A percentile compares a stretch with the other conserved stretches of the same genome.
Conservation (phyloP, 2,329 filamentous ascomycete species). For the Fusarium coffeatum region DNA sequence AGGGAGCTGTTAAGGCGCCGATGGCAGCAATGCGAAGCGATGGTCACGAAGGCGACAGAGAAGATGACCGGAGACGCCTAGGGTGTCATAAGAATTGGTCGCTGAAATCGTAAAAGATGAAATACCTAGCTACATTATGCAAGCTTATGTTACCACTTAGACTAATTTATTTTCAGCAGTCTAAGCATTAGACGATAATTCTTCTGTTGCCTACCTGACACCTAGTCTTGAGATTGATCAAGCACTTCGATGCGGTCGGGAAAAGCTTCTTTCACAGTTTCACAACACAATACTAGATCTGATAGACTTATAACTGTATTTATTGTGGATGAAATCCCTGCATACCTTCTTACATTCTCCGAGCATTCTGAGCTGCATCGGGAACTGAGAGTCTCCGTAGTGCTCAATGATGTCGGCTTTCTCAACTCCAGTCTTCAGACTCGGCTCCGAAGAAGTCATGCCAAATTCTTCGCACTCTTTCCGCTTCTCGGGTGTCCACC, state of each 20-base stretch:
- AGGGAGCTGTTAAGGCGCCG: constrained; percentile 53
- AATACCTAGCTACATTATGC: neutral
- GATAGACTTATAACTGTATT: neutral
- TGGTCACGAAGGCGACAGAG: constrained; percentile 53
- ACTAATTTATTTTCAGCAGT: neutral
- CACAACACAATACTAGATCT: neutral
- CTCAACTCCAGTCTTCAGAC: constrained; percentile 32
- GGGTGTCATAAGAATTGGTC: neutral
- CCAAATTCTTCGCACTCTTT: constrained; percentile 53
- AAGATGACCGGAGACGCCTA: constrained; percentile 11
- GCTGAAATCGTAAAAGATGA: neutral
- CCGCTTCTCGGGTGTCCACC: constrained; percentile 57
- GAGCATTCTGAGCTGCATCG: constrained; percentile 64
- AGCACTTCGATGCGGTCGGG: neutral
- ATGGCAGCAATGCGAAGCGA: constrained; percentile 57
- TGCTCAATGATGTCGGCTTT: constrained; percentile 55
- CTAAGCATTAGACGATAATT: neutral
- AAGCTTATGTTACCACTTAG: neutral
- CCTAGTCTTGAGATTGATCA: neutral
- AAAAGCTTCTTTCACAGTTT: neutral
- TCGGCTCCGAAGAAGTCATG: constrained; percentile 44
- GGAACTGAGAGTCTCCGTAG: constrained; percentile 58
- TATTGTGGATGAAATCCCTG: neutral
- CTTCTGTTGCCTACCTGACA: neutral
- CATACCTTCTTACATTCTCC: constrained; percentile 47